Evolutionary conservation across 768 basidiomycete genomes (phyloP), one percentile per base, ranked within the genome.

Genomic region (Rhizopogon sp.): DNA sequence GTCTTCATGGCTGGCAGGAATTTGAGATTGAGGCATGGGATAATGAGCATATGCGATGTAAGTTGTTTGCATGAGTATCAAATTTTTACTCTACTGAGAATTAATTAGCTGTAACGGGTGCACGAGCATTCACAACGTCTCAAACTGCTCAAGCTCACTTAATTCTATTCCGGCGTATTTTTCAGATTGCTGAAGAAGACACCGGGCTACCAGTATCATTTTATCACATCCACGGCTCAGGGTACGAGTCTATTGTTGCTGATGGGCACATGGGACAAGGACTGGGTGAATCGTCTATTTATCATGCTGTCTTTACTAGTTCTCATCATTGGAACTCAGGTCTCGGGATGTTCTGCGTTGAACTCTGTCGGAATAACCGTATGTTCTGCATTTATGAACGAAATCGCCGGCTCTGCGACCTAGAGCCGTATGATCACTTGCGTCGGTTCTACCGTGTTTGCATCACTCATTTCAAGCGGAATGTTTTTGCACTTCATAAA

Each of bases 351-450:
- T 58, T 43, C 55, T 50, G 57, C 45, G 29, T 53, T 28, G 39
- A 52, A 16, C 31, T 52, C 46, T 42, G 53, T 20, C 43, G 44
- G 42, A 16, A 16, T 8, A 43, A 45, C 7, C 31, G 9, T 31
- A 9, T 9, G 4, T 8, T 31, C 6, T 31, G 31, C 9, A 31
- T 31, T 7, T 51, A 55, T 20, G 53, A 65, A 39, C 59, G 56
- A 11, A 20, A 49, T 6, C 50, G 43, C 14, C 49, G 45, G 1
- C 43, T 69, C 5, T 10, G 45, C 20, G 47, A 56, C n/a, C 54
- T 70, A 1, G 50, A 47, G 22, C 60, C 64, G n/a, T 67, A 66
- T 56, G 66, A 66, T 10, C 69, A 70, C 37, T 60, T 70, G 8
- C 52, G 40, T 10, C 58, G 57, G 0, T 62, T 64, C 17, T 57